phyloP scores from a whole-genome alignment of 106 monocot species.

The Posidonia australis region DNA sequence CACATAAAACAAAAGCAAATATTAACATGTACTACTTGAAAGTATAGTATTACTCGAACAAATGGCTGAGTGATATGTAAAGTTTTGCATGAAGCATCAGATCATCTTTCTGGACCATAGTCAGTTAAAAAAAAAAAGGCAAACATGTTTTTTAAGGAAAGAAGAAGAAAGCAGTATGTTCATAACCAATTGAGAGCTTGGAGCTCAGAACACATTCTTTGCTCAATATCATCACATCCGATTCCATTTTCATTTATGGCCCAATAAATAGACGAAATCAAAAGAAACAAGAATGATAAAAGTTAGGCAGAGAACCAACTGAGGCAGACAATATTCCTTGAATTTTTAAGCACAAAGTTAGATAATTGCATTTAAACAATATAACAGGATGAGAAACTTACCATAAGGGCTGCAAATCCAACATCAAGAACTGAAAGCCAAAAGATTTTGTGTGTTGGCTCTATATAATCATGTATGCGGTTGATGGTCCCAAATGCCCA shows the following conservation, averaged over 20 bases:
- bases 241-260: too few species aligned
- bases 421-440: constrained; percentile 89
- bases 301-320: background rate
- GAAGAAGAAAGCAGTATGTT: too few species aligned
- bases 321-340: background rate
- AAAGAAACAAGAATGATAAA: background rate
- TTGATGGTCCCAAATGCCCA: constrained; percentile 98
- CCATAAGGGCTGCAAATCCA: constrained; percentile 93
- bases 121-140: too few species aligned
- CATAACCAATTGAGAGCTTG: too few species aligned
- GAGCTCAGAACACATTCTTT: too few species aligned
- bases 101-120: too few species aligned
- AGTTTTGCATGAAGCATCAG: too few species aligned
- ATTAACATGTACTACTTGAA: background rate
- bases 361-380: background rate
- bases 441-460: constrained; percentile 69
- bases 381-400: constrained; percentile 12
- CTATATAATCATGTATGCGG: constrained; percentile 59
- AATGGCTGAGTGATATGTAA: too few species aligned
- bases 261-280: too few species aligned
- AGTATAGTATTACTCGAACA: too few species aligned
- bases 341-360: background rate
- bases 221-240: too few species aligned
- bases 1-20: background rate
- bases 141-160: too few species aligned